phyloP scores from a whole-genome alignment of 2,329 filamentous ascomycete genomes.

The Dichotomopilus funicola region DNA sequence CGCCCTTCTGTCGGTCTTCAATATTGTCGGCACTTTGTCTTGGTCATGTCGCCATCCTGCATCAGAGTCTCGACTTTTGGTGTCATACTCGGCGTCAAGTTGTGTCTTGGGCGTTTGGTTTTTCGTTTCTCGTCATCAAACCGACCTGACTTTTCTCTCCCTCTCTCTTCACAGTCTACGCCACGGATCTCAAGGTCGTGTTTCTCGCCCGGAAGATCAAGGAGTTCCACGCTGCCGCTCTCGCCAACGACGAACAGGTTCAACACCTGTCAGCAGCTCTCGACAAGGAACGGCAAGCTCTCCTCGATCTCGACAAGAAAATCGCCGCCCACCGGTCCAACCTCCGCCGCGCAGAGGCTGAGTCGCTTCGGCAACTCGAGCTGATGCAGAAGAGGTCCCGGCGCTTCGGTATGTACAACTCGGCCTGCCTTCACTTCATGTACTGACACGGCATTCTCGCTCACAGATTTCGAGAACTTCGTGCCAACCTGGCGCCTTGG shows the following conservation, averaged over 20 bases:
- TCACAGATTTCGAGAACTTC: not conserved
- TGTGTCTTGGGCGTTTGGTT: not conserved
- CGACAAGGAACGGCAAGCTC: not conserved
- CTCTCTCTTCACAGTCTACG: not conserved
- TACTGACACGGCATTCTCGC: not conserved
- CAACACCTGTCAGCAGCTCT: not conserved
- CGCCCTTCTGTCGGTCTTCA: not conserved
- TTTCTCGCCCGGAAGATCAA: not conserved
- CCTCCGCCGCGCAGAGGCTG: not conserved
- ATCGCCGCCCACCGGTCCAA: not conserved
- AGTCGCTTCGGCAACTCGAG: not conserved
- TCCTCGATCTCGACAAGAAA: not conserved
- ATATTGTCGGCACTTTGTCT: not conserved
- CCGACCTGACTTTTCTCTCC: not conserved
- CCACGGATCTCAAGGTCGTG: constrained; percentile 3
- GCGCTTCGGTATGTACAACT: not conserved
- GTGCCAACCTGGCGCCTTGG: not conserved
- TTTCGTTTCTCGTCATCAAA: not conserved
- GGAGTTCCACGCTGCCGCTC: not conserved
- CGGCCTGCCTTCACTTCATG: not conserved
- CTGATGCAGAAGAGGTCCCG: not conserved
- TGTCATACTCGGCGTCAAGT: not conserved
- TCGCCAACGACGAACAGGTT: constrained; percentile 2
- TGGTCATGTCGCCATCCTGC: not conserved
- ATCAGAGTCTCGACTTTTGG: not conserved